Conservation (phyloP, 139 green algal species). For the Chlamydomonas schloesseri region DNA sequence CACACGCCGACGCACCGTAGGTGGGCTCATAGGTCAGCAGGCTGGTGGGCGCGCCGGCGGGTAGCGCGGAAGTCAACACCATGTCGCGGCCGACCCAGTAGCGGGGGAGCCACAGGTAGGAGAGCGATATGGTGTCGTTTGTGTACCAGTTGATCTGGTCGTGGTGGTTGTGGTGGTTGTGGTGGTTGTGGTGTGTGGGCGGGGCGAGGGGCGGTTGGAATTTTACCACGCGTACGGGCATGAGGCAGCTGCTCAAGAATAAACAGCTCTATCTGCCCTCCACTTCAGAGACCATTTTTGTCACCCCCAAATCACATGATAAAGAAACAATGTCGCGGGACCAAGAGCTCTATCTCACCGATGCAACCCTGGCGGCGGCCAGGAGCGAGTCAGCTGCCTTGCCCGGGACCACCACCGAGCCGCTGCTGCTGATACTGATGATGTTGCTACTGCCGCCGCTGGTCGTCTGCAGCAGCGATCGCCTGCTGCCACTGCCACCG, state of each 20-base stretch:
- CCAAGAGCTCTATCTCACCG: no score
- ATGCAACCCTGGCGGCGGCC: background rate
- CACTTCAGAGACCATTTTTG: no score
- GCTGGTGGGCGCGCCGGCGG: background rate
- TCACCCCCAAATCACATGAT: no score
- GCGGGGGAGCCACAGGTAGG: background rate
- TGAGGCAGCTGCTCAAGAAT: no score
- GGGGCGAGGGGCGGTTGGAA: background rate
- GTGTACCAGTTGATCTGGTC: conserved; percentile 13
- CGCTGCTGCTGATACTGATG: no score
- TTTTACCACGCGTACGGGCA: no score
- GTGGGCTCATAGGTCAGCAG: conserved; percentile 1
- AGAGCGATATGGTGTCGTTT: background rate
- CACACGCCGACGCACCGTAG: no score
- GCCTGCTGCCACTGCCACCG: no score
- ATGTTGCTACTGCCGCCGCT: no score
- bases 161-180: background rate
- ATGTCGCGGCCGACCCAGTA: background rate
- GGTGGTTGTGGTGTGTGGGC: background rate
- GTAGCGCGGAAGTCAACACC: background rate
- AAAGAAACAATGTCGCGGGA: no score
- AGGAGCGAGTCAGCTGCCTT: background rate
- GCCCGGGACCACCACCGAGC: background rate
- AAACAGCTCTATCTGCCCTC: no score
- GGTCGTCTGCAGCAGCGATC: no score